Evolutionary conservation across 805 yeast species (phyloP), one percentile per base, ranked within the genome.

Genomic region (Maudiozyma bulderi): DNA sequence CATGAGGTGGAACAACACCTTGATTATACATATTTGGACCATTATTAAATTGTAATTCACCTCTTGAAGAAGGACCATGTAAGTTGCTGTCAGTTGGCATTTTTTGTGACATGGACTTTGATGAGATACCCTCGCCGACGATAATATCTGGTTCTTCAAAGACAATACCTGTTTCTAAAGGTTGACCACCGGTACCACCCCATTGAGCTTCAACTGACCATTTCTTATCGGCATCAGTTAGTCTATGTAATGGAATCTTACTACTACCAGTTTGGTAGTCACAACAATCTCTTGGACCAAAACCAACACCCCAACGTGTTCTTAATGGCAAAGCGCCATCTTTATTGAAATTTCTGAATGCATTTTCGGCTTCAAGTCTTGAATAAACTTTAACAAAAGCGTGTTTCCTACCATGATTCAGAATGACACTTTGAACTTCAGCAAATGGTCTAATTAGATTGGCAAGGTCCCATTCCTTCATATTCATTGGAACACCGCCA

Each of bases 261-360:
- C 95, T 84, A 38, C 83, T 75, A 53, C 99, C 99, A 50, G 83
- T 83, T 61, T 83, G 90, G 68, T 93, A 93, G 68, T 93, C 95
- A 66, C 96, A 87, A 72, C 98, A 91, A 66, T 93, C 98, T 72
- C 99, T 81, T 48, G 99, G 99, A 5, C 99, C 99, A 62, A 86
- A 93, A 1, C 99, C 99, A 53, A 93, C 98, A 56, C 98, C 99
- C 99, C 99, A 93, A 64, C 96, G 78, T 5, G 95, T 86, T 68
- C 98, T 79, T 57, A 93, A 72, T 64, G 56, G 79, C 71, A 62
- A 69, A 8, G 77, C 66, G 40, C 84, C 83, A 53, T 81, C 82
- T 56, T 82, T 80, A 60, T 80, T 80, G 70, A 90, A 88, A 40
- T 81, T 77, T 40, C 77, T 73, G 50, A 88, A 76, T 11, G 89